Conservation (phyloP, 371 early-diverging fungal genomes). For the Syncephalis fuscata region DNA sequence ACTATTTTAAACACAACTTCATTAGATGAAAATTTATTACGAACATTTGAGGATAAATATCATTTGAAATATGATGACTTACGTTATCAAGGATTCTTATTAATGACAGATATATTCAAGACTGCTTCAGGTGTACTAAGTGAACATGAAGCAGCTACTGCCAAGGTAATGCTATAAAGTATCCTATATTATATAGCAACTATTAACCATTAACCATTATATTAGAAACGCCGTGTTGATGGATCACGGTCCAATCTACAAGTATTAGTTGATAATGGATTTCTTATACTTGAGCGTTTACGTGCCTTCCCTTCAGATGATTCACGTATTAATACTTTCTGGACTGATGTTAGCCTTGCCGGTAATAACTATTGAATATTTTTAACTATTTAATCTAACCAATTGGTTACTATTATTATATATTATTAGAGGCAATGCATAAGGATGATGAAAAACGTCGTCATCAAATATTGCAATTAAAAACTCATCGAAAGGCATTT, state of each 20-base stretch:
- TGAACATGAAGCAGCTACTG: neutral
- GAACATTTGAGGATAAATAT: conserved; percentile 45
- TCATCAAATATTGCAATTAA: conserved; percentile 17
- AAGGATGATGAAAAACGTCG: conserved; percentile 3
- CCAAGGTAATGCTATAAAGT: neutral
- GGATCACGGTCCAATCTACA: conserved; percentile 4
- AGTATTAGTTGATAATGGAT: conserved; percentile 24
- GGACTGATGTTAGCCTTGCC: conserved; percentile 28
- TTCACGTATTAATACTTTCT: conserved; percentile 40
- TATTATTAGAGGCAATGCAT: neutral
- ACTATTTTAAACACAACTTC: conserved; percentile 28
- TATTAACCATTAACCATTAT: neutral
- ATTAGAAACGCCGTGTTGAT: neutral
- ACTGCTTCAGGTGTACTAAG: conserved; percentile 1
- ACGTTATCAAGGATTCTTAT: conserved; percentile 33
- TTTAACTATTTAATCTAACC: neutral
- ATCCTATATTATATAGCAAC: neutral
- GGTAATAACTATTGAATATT: conserved; percentile 4
- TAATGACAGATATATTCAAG: conserved; percentile 49
- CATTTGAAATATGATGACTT: conserved; percentile 66
- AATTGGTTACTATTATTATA: too few relatives aligned
- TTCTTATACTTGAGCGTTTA: conserved; percentile 30
- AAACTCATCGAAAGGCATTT: conserved; percentile 37
- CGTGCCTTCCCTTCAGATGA: conserved; percentile 37
- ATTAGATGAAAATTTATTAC: conserved; percentile 35